Conservation (phyloP, 192 early-diverging fungal genomes). For the Coemansia sp. region DNA sequence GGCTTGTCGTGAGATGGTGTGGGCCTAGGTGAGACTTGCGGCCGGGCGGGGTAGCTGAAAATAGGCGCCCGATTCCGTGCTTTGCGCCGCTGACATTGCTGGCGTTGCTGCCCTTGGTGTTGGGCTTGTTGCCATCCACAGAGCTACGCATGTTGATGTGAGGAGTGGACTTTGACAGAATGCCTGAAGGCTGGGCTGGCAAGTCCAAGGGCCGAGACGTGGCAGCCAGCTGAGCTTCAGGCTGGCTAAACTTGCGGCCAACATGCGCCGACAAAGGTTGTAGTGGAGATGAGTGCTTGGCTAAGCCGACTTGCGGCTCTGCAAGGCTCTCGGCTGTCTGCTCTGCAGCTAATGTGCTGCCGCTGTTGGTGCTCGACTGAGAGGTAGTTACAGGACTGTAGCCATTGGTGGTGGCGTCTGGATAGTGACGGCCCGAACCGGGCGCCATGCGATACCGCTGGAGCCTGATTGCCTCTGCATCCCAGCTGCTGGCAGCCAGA, state of each 20-base stretch:
- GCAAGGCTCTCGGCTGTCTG: background rate
- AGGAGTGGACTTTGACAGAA: slow-evolving; percentile 38
- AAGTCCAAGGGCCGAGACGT: slow-evolving; percentile 10
- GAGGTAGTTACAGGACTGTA: background rate
- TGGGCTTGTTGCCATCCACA: slow-evolving; percentile 16
- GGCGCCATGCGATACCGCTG: slow-evolving; percentile 33
- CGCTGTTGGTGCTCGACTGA: slow-evolving; percentile 6
- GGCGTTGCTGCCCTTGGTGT: background rate
- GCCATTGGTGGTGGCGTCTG: background rate
- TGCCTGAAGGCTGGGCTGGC: slow-evolving; percentile 24
- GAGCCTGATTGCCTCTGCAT: slow-evolving; percentile 16
- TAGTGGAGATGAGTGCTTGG: background rate
- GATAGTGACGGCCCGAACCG: background rate
- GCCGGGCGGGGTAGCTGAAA: slow-evolving; percentile 21
- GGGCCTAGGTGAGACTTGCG: slow-evolving; percentile 18
- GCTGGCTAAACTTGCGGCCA: slow-evolving; percentile 47
- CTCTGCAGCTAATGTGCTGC: background rate
- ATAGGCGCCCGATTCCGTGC: slow-evolving; percentile 35
- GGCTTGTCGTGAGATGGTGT: background rate
- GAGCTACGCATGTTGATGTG: slow-evolving; percentile 34
- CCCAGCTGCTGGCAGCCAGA: slow-evolving; percentile 11
- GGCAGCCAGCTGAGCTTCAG: slow-evolving; percentile 24
- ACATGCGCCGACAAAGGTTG: background rate
- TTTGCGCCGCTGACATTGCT: slow-evolving; percentile 8
- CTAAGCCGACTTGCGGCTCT: background rate